Percentiles rank a stretch among this genome's conserved stretches.
phyloP scores from a whole-genome alignment of 352 stramenopile genomes.

The Globisporangium megalacanthum region DNA sequence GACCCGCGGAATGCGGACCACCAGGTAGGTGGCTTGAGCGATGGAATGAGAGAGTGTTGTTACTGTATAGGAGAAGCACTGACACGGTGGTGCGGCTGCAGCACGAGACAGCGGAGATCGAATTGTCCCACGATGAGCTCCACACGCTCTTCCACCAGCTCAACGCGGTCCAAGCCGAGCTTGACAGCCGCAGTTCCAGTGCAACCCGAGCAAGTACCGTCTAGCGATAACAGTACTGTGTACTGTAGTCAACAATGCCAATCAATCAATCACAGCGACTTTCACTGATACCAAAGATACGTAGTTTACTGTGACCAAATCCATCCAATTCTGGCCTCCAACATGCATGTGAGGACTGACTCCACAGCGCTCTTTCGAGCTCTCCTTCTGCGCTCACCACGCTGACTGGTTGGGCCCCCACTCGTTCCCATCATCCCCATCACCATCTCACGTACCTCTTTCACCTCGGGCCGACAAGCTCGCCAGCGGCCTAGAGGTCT shows the following conservation, averaged over 20 bases:
- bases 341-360: too few species aligned
- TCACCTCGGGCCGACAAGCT: not conserved
- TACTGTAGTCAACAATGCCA: too few species aligned
- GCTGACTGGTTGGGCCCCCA: too few species aligned
- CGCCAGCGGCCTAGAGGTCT: not conserved
- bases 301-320: not conserved
- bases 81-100: constrained; percentile 7
- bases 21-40: not conserved
- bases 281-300: not conserved
- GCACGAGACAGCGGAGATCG: constrained; percentile 46
- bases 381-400: too few species aligned
- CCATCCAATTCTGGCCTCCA: too few species aligned
- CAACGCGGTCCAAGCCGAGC: constrained; percentile 45
- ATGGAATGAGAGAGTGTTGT: not conserved
- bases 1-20: constrained; percentile 5
- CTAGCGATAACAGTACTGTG: too few species aligned
- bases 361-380: too few species aligned
- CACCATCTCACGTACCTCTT: too few species aligned
- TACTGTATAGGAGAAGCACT: not conserved
- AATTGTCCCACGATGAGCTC: constrained; percentile 53
- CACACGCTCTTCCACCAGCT: constrained; percentile 53
- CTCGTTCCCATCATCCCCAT: too few species aligned
- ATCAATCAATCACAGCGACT: not conserved
- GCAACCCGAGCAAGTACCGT: not conserved
- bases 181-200: constrained; percentile 20